Conservation (phyloP, 148 eudicot species). For the Chenopodium berlandieri region DNA sequence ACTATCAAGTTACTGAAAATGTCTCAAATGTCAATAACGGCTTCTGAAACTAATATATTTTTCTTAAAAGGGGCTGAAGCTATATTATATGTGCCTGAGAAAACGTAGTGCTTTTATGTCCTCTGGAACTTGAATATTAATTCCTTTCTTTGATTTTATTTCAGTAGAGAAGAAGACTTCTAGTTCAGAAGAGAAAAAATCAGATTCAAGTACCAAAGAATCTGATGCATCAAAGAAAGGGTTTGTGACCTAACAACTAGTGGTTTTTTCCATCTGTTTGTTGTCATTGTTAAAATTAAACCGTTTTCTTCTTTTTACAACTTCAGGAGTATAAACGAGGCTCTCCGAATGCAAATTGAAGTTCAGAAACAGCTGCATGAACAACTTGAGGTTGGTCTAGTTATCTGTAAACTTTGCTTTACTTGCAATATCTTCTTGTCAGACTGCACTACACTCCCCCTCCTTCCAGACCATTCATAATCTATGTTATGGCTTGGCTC, state of each 20-base stretch:
- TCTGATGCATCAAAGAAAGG: conserved; percentile 30
- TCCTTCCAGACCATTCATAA: neutral
- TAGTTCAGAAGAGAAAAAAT: conserved; percentile 31
- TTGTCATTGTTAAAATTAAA: neutral
- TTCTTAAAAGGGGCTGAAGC: too few relatives aligned
- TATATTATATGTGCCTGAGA: neutral
- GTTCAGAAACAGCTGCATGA: conserved; percentile 50
- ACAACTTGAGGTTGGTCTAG: conserved; percentile 39
- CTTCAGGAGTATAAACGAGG: conserved; percentile 32
- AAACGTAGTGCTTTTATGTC: neutral
- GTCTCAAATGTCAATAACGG: neutral
- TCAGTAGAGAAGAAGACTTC: conserved; percentile 28
- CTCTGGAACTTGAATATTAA: neutral
- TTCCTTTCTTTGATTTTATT: neutral
- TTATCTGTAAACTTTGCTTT: neutral
- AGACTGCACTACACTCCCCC: neutral
- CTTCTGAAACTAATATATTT: neutral
- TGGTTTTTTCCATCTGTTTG: neutral
- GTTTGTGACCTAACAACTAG: conserved; percentile 18
- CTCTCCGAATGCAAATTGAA: conserved; percentile 44
- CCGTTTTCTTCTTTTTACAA: neutral
- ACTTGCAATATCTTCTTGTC: neutral
- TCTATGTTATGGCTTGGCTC: neutral
- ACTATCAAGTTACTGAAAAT: neutral
- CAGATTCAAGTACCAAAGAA: conserved; percentile 21